Base-by-base conservation (phyloP, 176 grass and related monocot species). In the Avena sativa region DNA sequence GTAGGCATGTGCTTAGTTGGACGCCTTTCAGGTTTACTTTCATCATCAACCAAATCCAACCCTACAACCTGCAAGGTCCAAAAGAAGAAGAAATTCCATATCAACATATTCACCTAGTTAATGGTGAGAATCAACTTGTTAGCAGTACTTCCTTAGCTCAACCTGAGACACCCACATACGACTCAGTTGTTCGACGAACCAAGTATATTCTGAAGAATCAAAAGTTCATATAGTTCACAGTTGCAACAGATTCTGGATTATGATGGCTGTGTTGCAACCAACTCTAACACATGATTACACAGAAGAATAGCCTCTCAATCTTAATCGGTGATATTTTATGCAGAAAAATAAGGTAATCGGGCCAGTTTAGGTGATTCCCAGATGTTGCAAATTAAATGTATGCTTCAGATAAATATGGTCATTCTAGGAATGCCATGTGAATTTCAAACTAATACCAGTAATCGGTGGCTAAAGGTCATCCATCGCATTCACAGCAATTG, bases 1-100 rank as follows among this genome's bases (percentile, higher is more conserved):
- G 94, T 99, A 15, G 97, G 97, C 97, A 99, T 99, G 77, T 99
- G 94, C 83, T 99, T 99, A 71, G 97, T 99, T 85, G 97, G 97
- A 32, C 97, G 88, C 61, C 97, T 94, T 89, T 99, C 97, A 44
- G 92, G 97, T 87, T 99, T 99, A 87, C 97, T 99, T 81, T 99
- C 97, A 84, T 99, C 97, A 89, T 99, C 97, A 82, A 99, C 97
- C 83, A 99, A 94, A 90, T 99, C 97, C 63, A 99, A 87, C 16
- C 97, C 97, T 73, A 99, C 94, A 81, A 96, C 92, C 97, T 99
- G 86, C 71, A 86, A 73, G 55, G 77, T 2, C 12, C 11, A 47
- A 40, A 43, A 87, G 19, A 5, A 79, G 38, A 57, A 52, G 68
- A 19, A 47, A 4, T 78, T 28, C 11, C 12, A 87, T 61, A 51